These are phyloP conservation scores for Urochloa ruziziensis DNA, from an alignment of 176 grass and related monocot genomes.

Conservation along the genomic window DNA sequence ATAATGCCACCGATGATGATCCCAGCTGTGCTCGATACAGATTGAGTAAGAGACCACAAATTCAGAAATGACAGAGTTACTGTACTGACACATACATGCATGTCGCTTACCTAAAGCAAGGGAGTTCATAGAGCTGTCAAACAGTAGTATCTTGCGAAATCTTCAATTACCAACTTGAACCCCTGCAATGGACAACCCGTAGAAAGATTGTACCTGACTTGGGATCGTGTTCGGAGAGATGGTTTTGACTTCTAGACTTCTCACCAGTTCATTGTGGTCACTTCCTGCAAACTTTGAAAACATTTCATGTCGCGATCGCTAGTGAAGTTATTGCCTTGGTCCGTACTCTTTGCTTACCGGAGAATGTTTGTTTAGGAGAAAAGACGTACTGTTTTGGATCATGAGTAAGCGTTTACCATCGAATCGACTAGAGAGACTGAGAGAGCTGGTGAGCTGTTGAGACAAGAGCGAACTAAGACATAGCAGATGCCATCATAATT, in stretches of 20 bases:
- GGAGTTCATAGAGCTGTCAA: neutral
- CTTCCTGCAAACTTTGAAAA: neutral
- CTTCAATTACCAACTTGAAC: neutral
- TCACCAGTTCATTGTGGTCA: neutral
- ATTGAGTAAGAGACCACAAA: neutral
- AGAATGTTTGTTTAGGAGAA: neutral
- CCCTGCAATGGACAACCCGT: neutral
- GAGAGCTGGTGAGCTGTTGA: neutral
- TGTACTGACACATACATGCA: neutral
- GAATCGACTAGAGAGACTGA: neutral
- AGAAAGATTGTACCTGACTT: neutral
- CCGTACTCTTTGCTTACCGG: neutral
- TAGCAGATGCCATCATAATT: neutral
- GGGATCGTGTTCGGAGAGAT: neutral
- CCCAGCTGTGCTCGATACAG: slow-evolving; percentile 6
- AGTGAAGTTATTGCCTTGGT: neutral
- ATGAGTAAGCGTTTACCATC: slow-evolving; percentile 12
- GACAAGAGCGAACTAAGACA: neutral
- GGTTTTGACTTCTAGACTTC: neutral
- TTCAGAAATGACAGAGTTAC: neutral
- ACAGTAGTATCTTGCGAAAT: neutral
- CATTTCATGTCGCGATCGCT: neutral
- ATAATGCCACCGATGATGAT: slow-evolving; percentile 1
- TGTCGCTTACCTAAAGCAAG: neutral
- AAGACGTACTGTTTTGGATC: neutral